Evolutionary conservation across 345 rosid species (phyloP).

Genomic region (Ailanthus altissimus): DNA sequence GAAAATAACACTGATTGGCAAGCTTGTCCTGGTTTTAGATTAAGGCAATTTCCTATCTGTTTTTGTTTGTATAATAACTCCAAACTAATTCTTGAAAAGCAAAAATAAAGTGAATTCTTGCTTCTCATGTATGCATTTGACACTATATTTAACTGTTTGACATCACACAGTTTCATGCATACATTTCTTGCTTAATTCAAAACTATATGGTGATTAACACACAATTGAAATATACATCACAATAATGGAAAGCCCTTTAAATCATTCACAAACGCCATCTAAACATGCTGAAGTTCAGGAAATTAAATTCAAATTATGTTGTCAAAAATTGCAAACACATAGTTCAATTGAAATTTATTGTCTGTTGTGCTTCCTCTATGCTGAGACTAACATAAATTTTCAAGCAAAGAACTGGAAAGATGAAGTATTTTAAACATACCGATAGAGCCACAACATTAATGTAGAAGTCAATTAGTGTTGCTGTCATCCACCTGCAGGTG

Average conservation of each 20-base stretch:
- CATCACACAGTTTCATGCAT: too few relatives aligned
- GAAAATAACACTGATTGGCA: background rate
- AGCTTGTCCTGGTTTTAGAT: background rate
- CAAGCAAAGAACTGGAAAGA: too few relatives aligned
- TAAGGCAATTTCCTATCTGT: background rate
- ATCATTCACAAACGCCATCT: background rate
- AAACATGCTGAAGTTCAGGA: too few relatives aligned
- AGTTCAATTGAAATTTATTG: background rate
- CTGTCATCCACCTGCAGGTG: conserved; percentile 73
- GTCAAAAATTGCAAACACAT: background rate
- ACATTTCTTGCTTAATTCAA: too few relatives aligned
- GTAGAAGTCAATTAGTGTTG: conserved; percentile 75
- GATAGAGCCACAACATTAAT: conserved; percentile 58
- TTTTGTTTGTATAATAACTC: background rate
- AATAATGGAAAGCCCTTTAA: background rate
- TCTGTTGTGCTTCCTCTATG: too few relatives aligned
- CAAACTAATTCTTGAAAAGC: background rate
- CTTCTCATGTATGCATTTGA: background rate
- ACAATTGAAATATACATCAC: too few relatives aligned
- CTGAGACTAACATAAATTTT: too few relatives aligned
- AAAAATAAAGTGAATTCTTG: background rate
- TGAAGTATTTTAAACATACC: conserved; percentile 46
- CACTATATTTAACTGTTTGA: background rate
- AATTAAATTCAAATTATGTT: background rate
- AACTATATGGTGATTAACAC: too few relatives aligned